These are phyloP conservation scores for Panellus pusillus DNA, from an alignment of 768 basidiomycete species.

Conservation along the genomic window DNA sequence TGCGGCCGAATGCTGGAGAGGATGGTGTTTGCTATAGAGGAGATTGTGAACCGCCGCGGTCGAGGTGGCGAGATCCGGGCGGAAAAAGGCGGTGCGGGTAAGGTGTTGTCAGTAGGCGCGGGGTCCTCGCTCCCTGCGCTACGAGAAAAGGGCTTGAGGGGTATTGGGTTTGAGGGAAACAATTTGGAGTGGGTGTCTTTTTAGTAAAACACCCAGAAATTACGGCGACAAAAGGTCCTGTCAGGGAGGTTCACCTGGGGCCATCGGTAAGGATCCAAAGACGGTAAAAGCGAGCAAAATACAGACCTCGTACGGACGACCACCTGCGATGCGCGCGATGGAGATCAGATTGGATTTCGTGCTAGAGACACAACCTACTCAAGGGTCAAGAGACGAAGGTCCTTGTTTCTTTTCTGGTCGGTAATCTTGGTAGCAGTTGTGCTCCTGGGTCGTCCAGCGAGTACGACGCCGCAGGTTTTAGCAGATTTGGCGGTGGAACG, in stretches of 20 bases:
- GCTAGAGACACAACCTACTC: constrained; percentile 41
- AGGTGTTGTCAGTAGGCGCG: constrained; percentile 39
- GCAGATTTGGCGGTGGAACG: neutral
- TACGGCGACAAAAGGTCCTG: constrained; percentile 30
- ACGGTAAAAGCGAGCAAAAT: constrained; percentile 5
- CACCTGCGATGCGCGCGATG: constrained; percentile 47
- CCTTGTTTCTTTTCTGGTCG: constrained; percentile 75
- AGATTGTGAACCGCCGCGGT: constrained; percentile 51
- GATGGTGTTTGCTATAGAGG: constrained; percentile 19
- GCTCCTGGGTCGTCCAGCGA: constrained; percentile 41
- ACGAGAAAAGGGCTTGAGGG: constrained; percentile 43
- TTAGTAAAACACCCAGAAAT: neutral
- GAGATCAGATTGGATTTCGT: constrained; percentile 20
- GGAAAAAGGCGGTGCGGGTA: constrained; percentile 50
- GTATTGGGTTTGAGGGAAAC: constrained; percentile 13
- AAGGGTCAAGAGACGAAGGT: constrained; percentile 82
- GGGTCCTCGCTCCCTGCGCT: constrained; percentile 48
- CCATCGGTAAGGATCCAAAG: constrained; percentile 22
- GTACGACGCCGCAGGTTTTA: constrained; percentile 25
- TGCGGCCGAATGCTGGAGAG: constrained; percentile 1
- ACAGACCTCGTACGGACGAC: constrained; percentile 74
- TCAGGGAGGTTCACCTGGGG: constrained; percentile 79
- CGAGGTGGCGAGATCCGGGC: constrained; percentile 32
- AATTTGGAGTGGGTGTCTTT: neutral
- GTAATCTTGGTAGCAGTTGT: constrained; percentile 55